Conservation (phyloP, 2,329 filamentous ascomycete genomes). For the Fusarium nygamai region DNA sequence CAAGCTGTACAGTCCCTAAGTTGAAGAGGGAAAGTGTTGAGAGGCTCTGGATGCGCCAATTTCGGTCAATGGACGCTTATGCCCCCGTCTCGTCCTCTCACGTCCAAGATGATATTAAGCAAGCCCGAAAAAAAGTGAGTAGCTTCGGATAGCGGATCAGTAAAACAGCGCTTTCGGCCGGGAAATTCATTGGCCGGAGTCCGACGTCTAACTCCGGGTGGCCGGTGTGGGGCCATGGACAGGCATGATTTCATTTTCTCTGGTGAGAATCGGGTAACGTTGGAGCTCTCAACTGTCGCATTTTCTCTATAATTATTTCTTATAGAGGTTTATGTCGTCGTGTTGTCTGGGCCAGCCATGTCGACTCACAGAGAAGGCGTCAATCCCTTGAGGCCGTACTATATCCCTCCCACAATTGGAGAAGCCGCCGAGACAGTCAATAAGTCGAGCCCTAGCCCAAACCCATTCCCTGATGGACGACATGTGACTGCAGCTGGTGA, state of each 20-base stretch:
- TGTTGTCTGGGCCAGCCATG: constrained; percentile 50
- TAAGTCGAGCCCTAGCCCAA: constrained; percentile 53
- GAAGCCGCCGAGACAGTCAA: constrained; percentile 51
- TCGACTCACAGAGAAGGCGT: constrained; percentile 57
- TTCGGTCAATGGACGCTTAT: constrained; percentile 43
- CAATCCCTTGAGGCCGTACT: constrained; percentile 77
- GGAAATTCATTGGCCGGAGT: constrained; percentile 50
- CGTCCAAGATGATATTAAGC: constrained; percentile 46
- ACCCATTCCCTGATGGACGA: constrained; percentile 56
- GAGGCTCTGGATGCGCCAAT: constrained; percentile 37
- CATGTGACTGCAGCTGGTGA: constrained; percentile 52
- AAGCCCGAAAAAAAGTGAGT: constrained; percentile 41
- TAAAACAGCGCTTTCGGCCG: constrained; percentile 41
- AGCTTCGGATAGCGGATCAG: constrained; percentile 41
- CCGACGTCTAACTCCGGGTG: constrained; percentile 41
- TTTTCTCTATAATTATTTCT: constrained; percentile 26
- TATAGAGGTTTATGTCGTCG: constrained; percentile 39
- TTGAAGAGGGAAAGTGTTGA: constrained; percentile 21
- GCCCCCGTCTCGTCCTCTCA: constrained; percentile 45
- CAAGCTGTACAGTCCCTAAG: not conserved
- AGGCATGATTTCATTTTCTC: constrained; percentile 49
- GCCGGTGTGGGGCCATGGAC: constrained; percentile 28
- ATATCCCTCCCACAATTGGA: constrained; percentile 69
- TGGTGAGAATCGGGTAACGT: constrained; percentile 30
- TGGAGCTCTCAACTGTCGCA: constrained; percentile 29